phyloP scores from a whole-genome alignment of 2,329 filamentous ascomycete genomes.

The Rhynchosporium secalis region DNA sequence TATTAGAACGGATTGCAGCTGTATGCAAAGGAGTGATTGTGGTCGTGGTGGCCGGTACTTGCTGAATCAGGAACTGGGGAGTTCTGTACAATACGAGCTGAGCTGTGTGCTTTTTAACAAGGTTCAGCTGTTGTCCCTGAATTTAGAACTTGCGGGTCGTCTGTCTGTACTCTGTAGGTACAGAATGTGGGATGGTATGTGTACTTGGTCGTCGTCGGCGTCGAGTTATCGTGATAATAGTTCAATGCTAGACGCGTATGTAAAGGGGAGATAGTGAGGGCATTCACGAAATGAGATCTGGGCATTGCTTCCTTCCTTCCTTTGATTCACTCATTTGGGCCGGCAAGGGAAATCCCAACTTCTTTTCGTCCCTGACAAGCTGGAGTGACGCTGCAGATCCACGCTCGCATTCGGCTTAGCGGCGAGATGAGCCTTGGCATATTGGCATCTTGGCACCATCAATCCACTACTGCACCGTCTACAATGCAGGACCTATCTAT shows the following conservation, averaged over 20 bases:
- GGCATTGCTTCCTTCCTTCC: neutral
- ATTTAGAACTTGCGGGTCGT: too few relatives aligned
- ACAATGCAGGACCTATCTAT: too few relatives aligned
- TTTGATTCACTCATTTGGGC: neutral
- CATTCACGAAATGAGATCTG: slow-evolving; percentile 24
- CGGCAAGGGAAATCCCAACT: slow-evolving; percentile 15
- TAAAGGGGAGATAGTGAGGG: slow-evolving; percentile 25
- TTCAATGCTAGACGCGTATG: slow-evolving; percentile 1
- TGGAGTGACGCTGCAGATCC: slow-evolving; percentile 15
- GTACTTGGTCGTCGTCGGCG: neutral
- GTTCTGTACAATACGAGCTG: slow-evolving; percentile 13
- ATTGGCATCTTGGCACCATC: neutral
- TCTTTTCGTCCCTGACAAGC: neutral
- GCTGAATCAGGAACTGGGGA: neutral
- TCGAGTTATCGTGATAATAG: neutral
- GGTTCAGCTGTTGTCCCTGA: neutral
- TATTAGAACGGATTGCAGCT: neutral
- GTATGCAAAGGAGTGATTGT: slow-evolving; percentile 22
- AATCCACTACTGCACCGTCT: neutral
- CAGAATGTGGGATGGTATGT: neutral
- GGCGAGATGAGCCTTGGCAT: neutral
- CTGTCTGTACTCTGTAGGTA: too few relatives aligned
- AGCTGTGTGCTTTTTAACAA: slow-evolving; percentile 12
- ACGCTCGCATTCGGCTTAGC: slow-evolving; percentile 14
- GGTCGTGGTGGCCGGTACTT: neutral